A percentile compares a stretch with the other conserved stretches of the same genome.
phyloP scores from a whole-genome alignment of 768 basidiomycete species.

The Amanita polypyramis region DNA sequence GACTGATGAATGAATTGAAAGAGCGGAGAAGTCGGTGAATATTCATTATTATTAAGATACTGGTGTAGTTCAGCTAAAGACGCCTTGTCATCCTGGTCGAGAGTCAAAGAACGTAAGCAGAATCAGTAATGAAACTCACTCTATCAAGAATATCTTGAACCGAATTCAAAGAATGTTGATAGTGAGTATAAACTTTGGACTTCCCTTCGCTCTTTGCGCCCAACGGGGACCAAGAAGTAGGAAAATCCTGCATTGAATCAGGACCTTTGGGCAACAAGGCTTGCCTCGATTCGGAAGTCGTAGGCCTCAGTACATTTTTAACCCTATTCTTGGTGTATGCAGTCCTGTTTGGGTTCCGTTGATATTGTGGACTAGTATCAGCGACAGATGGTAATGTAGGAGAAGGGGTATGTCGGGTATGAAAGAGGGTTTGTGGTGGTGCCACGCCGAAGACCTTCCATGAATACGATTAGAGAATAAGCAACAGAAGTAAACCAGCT shows the following conservation, averaged over 20 bases:
- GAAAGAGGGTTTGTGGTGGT: conserved; percentile 73
- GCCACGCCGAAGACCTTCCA: conserved; percentile 70
- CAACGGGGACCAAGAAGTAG: conserved; percentile 6
- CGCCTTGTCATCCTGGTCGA: conserved; percentile 56
- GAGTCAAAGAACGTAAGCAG: neutral
- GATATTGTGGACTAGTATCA: conserved; percentile 7
- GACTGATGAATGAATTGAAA: conserved; percentile 17
- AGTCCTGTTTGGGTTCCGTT: conserved; percentile 37
- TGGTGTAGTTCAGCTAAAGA: conserved; percentile 69
- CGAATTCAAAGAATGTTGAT: conserved; percentile 75
- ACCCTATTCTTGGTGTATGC: conserved; percentile 33
- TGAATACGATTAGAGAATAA: conserved; percentile 3
- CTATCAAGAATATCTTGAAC: conserved; percentile 70
- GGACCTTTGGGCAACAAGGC: conserved; percentile 31
- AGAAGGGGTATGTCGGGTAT: conserved; percentile 44
- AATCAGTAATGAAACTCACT: conserved; percentile 31
- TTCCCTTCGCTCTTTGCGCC: conserved; percentile 13
- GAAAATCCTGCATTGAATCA: conserved; percentile 9
- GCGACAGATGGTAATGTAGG: conserved; percentile 17
- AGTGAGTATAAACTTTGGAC: conserved; percentile 60
- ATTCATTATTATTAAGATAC: conserved; percentile 36
- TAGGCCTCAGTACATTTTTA: conserved; percentile 37
- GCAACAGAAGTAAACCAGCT: conserved; percentile 3
- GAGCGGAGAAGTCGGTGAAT: conserved; percentile 12
- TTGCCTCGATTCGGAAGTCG: conserved; percentile 54